Evolutionary conservation across 129 eudicot species (phyloP).

Genomic region (Flaveria linearis): DNA sequence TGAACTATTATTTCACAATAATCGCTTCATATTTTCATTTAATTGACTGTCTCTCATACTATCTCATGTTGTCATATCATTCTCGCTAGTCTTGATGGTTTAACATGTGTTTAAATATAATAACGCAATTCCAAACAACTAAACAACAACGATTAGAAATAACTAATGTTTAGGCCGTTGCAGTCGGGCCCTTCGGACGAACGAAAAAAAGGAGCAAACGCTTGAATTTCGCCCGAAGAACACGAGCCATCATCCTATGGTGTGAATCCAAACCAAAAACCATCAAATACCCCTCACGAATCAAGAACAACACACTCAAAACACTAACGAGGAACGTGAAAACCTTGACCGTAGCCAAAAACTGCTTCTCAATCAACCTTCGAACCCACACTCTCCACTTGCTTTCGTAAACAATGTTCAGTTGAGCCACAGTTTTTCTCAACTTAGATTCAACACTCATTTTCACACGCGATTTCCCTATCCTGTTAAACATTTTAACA

Average conservation of each 20-base stretch:
- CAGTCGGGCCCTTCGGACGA: not conserved
- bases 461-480: constrained; percentile 32
- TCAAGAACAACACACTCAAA: constrained; percentile 1
- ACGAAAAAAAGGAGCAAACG: not conserved
- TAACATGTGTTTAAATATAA: too few relatives aligned
- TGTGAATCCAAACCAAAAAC: constrained; percentile 9
- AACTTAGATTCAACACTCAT: constrained; percentile 20
- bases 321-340: constrained; percentile 13
- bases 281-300: constrained; percentile 26
- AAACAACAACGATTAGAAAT: too few relatives aligned
- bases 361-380: constrained; percentile 15
- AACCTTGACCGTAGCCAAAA: constrained; percentile 9
- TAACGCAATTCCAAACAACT: too few relatives aligned
- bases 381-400: constrained; percentile 11
- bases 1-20: too few relatives aligned
- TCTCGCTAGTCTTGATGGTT: too few relatives aligned
- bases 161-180: too few relatives aligned
- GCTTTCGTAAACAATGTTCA: constrained; percentile 30
- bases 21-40: too few relatives aligned
- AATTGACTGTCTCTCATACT: too few relatives aligned
- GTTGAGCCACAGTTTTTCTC: constrained; percentile 22
- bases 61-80: too few relatives aligned
- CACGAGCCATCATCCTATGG: constrained; percentile 11
- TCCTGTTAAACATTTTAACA: constrained; percentile 52
- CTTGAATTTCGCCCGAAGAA: not conserved